Evolutionary conservation across 2,329 filamentous ascomycete species (phyloP).

Genomic region (Cladorrhinum sp.): DNA sequence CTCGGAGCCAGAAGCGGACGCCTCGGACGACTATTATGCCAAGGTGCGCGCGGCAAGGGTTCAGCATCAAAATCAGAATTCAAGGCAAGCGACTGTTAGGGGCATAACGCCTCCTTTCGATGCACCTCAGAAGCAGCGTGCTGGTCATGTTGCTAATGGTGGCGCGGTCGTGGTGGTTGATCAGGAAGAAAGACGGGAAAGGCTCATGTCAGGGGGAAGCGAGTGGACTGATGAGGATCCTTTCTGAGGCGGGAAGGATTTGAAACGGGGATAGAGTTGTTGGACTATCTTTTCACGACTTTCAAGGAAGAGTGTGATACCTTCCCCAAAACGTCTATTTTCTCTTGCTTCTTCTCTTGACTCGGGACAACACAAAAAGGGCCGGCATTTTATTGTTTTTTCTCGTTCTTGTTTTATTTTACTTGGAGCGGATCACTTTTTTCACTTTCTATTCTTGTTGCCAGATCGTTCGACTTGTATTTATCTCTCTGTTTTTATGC

Average conservation of each 20-base stretch:
- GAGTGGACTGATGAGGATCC: conserved; percentile 67
- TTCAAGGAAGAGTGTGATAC: too few relatives aligned
- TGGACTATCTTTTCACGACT: too few relatives aligned
- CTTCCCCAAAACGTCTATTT: too few relatives aligned
- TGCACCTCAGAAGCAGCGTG: conserved; percentile 50
- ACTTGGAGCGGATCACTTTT: too few relatives aligned
- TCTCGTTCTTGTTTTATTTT: too few relatives aligned
- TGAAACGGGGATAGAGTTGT: too few relatives aligned
- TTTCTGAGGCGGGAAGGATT: conserved; percentile 38
- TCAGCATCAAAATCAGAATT: conserved; percentile 51
- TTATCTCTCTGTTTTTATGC: too few relatives aligned
- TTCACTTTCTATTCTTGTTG: too few relatives aligned
- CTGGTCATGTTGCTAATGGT: conserved; percentile 44
- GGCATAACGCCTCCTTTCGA: conserved; percentile 38
- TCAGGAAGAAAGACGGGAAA: conserved; percentile 49
- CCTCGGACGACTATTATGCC: conserved; percentile 75
- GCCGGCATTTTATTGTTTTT: too few relatives aligned
- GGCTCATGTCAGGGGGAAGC: conserved; percentile 60
- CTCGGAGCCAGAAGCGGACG: conserved; percentile 72
- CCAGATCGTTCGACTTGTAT: too few relatives aligned
- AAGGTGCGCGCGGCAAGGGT: conserved; percentile 65
- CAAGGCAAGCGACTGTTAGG: conserved; percentile 42
- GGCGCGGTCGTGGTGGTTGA: conserved; percentile 52
- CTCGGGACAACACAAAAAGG: too few relatives aligned
- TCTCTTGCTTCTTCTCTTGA: too few relatives aligned